Evolutionary conservation across 2,329 filamentous ascomycete species (phyloP), one percentile per base, ranked within the genome.

Genomic region (Phialophora expanda): DNA sequence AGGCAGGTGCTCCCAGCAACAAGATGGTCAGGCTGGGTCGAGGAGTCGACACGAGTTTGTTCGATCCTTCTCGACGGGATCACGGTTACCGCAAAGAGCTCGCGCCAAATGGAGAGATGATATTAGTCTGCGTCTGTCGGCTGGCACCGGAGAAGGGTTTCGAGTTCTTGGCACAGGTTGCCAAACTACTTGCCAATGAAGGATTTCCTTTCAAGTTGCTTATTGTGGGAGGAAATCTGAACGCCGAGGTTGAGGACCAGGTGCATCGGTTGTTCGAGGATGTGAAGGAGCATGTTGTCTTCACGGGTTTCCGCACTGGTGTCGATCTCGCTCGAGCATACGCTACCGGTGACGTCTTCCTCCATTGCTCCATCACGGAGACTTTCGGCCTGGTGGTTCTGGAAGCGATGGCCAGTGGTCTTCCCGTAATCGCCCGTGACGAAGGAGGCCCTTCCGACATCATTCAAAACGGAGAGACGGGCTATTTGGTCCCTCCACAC

Each of bases 81-180:
- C 80, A 85, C 5, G 74, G 77, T 3, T 81, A 88, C 64, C 82
- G 87, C 17, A 77, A 75, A 8, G 71, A 82, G 58, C 80, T 90
- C 28, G 87, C 87, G 0, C 87, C 87, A 0, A 82, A 85, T 58
- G 85, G 85, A 46, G 87, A 90, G 74, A 79, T 88, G 66, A 85
- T 91, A 54, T 83, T 91, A 28, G 81, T 89, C 61, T 89, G 85
- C 38, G 87, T 90, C 9, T 88, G 87, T 3, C 84, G 89, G 32
- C 80, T 91, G 26, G 88, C 89, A 0, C 87, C 87, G 1, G 89
- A 91, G 74, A 91, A 91, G 73, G 88, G 89, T 0, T 90, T 90
- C 71, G 85, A 86, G 54, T 91, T 90, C 72, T 79, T 91, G 26
- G 85, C 88, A 4, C 76, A 83, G 59, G 86, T 80, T 0, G 84